Conservation (phyloP, 176 grass and related monocot genomes). For the Areca catechu region DNA sequence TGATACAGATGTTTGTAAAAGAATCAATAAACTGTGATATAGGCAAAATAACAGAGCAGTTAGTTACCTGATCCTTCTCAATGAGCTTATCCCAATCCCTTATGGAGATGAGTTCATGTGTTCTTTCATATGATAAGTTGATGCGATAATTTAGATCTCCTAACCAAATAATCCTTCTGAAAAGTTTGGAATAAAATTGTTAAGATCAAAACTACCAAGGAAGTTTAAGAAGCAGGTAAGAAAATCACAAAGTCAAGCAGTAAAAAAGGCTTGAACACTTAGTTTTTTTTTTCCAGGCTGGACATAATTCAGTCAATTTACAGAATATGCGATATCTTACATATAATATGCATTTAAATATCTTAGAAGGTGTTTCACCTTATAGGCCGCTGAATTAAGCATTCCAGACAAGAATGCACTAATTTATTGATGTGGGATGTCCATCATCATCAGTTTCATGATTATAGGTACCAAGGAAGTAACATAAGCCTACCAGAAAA, state of each 20-base stretch:
- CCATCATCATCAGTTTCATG: too few species aligned
- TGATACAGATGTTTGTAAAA: too few species aligned
- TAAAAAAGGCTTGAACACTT: neutral
- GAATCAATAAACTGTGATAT: neutral
- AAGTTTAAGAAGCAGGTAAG: neutral
- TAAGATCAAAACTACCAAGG: neutral
- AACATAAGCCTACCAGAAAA: too few species aligned
- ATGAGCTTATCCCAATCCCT: slow-evolving; percentile 59
- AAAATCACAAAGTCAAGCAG: neutral
- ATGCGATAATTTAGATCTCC: slow-evolving; percentile 94
- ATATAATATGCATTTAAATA: too few species aligned
- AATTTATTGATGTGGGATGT: too few species aligned
- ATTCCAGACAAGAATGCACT: too few species aligned
- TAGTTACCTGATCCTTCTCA: slow-evolving; percentile 60
- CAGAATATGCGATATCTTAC: too few species aligned
- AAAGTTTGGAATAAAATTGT: slow-evolving; percentile 18
- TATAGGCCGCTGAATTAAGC: too few species aligned
- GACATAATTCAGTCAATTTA: too few species aligned
- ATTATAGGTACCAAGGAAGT: too few species aligned
- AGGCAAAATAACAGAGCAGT: neutral
- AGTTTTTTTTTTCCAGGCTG: too few species aligned
- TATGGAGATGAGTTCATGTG: slow-evolving; percentile 60
- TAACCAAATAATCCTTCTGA: slow-evolving; percentile 89
- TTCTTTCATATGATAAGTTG: slow-evolving; percentile 64
- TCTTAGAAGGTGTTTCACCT: too few species aligned